These are phyloP conservation scores for Fraxinus velutina DNA, from an alignment of 305 asterid species.

Conservation along the genomic window DNA sequence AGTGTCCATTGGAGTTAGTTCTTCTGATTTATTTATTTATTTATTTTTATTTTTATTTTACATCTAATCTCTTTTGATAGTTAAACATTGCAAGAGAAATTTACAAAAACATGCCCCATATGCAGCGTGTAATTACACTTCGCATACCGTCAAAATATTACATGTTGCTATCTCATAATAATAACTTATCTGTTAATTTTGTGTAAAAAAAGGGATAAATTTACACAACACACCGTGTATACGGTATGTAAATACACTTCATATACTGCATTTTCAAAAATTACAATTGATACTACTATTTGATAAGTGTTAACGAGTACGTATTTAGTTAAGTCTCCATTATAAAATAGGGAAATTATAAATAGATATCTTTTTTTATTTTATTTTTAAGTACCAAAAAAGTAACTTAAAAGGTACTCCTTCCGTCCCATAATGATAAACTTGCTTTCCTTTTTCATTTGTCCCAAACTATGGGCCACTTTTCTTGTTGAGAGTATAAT, in stretches of 20 bases:
- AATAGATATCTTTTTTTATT: neutral
- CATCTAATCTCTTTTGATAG: neutral
- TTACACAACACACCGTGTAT: neutral
- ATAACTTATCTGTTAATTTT: neutral
- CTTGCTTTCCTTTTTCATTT: neutral
- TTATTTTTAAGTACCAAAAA: neutral
- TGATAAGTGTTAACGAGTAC: neutral
- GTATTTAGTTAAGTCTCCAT: neutral
- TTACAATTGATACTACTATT: neutral
- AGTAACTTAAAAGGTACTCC: neutral
- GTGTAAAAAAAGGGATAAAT: neutral
- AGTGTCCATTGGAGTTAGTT: constrained; percentile 69
- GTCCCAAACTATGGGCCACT: neutral
- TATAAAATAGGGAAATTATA: neutral
- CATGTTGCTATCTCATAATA: neutral
- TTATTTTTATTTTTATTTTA: no score
- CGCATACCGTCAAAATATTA: neutral
- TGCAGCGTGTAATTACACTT: neutral
- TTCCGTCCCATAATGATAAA: neutral
- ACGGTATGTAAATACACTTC: neutral
- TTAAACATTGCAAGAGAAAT: neutral
- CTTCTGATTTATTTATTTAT: neutral
- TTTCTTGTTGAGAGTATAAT: neutral
- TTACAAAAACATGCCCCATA: neutral
- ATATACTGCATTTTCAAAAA: neutral